Evolutionary conservation across 768 basidiomycete species (phyloP).

Genomic region (Favolaschia claudopus): DNA sequence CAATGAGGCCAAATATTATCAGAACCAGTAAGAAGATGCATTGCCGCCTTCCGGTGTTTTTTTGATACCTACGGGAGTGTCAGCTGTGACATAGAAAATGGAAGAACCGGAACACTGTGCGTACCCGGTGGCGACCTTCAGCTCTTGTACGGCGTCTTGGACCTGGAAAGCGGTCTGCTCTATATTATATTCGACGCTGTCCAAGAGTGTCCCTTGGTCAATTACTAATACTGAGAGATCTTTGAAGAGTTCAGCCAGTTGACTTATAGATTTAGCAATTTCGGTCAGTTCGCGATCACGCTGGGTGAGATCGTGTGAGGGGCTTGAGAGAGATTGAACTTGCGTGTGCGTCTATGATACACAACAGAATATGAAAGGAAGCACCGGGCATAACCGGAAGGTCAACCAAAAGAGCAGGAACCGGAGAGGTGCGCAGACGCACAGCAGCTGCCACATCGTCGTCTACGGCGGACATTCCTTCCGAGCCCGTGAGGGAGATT

Average conservation of each 20-base stretch:
- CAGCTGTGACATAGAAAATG: conserved; percentile 3
- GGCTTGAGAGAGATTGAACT: conserved; percentile 45
- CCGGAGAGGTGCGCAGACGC: conserved; percentile 42
- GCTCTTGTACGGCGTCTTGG: conserved; percentile 83
- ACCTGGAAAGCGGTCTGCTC: conserved; percentile 88
- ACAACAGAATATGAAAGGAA: conserved; percentile 7
- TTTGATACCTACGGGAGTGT: conserved; percentile 75
- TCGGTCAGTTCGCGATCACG: conserved; percentile 80
- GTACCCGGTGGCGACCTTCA: conserved; percentile 82
- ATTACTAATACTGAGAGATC: conserved; percentile 93
- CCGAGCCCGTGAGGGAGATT: conserved; percentile 81
- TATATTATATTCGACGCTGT: conserved; percentile 97
- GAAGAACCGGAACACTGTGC: conserved; percentile 34
- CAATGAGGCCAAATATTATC: conserved; percentile 85
- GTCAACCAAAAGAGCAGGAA: conserved; percentile 19
- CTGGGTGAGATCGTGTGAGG: conserved; percentile 49
- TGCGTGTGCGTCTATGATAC: conserved; percentile 37
- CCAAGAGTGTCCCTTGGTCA: conserved; percentile 96
- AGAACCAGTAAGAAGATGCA: conserved; percentile 93
- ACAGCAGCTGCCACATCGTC: conserved; percentile 91
- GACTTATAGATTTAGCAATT: conserved; percentile 91
- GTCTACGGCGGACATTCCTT: conserved; percentile 84
- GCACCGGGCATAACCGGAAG: neutral
- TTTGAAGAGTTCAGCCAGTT: conserved; percentile 94
- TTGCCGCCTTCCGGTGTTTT: conserved; percentile 89